Evolutionary conservation across 1,284 basidiomycete genomes (phyloP).

Genomic region (Cerioporus squamosus): DNA sequence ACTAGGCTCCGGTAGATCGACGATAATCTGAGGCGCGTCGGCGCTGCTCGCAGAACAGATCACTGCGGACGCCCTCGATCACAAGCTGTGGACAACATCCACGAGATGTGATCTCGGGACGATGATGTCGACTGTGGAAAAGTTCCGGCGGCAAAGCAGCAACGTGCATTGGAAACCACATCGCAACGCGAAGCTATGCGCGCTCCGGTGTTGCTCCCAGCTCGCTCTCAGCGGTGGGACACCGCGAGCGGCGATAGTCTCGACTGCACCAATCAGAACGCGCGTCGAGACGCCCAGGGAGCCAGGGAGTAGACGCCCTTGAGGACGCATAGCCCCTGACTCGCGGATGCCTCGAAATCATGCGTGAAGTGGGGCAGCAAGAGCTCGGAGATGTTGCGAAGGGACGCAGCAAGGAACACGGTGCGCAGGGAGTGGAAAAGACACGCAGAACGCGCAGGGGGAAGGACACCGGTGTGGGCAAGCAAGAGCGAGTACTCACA

Average conservation of each 20-base stretch:
- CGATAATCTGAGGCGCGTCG: background rate
- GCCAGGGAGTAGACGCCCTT: background rate
- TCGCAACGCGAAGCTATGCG: background rate
- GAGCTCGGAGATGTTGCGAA: background rate
- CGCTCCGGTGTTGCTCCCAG: slow-evolving; percentile 1
- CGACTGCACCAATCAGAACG: background rate
- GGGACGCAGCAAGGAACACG: background rate
- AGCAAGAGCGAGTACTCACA: slow-evolving; percentile 55
- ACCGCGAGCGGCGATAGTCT: background rate
- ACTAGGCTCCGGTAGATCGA: background rate
- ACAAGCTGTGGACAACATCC: slow-evolving; percentile 8
- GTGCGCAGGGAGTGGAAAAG: background rate
- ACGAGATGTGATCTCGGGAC: slow-evolving; percentile 6
- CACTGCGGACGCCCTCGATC: slow-evolving; percentile 1
- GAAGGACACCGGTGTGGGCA: background rate
- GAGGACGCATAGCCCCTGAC: background rate
- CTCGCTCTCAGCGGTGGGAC: background rate
- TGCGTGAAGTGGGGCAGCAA: no score
- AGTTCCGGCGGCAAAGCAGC: background rate
- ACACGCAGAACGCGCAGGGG: background rate
- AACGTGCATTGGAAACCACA: slow-evolving; percentile 6
- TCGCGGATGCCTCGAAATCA: background rate
- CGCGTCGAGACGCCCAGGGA: background rate
- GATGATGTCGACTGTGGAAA: background rate
- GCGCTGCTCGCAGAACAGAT: background rate